Evolutionary conservation across 225 moss, liverwort and hornwort genomes (phyloP).

Genomic region (Thuidium tamariscinum): DNA sequence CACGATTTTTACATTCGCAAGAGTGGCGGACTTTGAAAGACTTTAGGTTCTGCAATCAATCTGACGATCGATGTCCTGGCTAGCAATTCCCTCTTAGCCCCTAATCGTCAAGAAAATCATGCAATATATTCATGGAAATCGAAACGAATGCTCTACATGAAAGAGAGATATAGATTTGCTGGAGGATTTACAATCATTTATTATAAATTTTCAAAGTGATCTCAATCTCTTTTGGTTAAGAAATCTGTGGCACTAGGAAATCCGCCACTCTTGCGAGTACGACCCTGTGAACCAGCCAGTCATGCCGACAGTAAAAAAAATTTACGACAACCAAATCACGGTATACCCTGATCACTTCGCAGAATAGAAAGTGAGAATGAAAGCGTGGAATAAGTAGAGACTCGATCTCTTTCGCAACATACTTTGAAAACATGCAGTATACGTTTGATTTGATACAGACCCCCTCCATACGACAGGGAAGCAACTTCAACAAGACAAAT

Average conservation of each 20-base stretch:
- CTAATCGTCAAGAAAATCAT: not conserved
- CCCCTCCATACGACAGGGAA: not conserved
- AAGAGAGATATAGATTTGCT: not conserved
- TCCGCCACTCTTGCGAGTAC: not conserved
- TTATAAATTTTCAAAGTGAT: not conserved
- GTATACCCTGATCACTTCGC: not conserved
- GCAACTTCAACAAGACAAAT: not conserved
- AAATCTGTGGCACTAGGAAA: not conserved
- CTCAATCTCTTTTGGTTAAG: not conserved
- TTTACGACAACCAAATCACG: not conserved
- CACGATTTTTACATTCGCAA: not conserved
- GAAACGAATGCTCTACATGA: not conserved
- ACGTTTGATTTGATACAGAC: not conserved
- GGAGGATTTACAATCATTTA: not conserved
- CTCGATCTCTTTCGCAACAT: not conserved
- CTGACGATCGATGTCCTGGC: not conserved
- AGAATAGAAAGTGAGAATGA: not conserved
- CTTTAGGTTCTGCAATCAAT: not conserved
- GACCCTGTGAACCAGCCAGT: not conserved
- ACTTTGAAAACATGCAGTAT: not conserved
- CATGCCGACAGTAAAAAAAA: no score
- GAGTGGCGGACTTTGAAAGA: not conserved
- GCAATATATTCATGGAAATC: not conserved
- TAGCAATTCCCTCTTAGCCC: not conserved
- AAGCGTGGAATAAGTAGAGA: not conserved